These are phyloP conservation scores for Phytophthora quininea DNA, from an alignment of 352 stramenopile genomes.

Conservation along the genomic window DNA sequence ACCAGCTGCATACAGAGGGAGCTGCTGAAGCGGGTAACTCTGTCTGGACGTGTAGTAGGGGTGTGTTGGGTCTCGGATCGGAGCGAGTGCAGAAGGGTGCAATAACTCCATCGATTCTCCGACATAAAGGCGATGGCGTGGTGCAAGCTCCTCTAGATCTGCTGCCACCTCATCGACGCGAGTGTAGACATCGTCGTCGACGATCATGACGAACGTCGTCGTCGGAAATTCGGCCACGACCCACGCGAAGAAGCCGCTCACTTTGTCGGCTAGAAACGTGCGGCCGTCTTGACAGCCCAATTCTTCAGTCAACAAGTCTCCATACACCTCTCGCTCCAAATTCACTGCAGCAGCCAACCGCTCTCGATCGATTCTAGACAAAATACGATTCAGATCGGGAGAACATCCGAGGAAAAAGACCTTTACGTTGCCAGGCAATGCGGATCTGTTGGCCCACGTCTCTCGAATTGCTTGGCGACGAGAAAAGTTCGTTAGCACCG, in stretches of 20 bases:
- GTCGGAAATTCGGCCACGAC: background rate
- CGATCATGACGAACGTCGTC: slow-evolving; percentile 42
- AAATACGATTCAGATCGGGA: background rate
- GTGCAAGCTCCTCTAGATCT: background rate
- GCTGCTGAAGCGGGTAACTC: slow-evolving; percentile 26
- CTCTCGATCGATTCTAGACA: background rate
- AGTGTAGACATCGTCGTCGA: slow-evolving; percentile 41
- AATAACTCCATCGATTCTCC: slow-evolving; percentile 2
- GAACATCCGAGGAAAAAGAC: slow-evolving; percentile 37
- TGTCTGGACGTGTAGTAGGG: slow-evolving; percentile 35
- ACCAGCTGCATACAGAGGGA: slow-evolving; percentile 42
- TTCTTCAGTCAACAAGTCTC: slow-evolving; percentile 54
- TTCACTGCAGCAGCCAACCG: slow-evolving; percentile 10
- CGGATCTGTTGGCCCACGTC: slow-evolving; percentile 30
- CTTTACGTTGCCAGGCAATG: slow-evolving; percentile 11
- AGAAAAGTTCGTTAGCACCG: slow-evolving; percentile 29
- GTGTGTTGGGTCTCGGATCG: slow-evolving; percentile 25
- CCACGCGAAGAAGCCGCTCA: slow-evolving; percentile 49
- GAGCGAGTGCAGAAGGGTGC: slow-evolving; percentile 2
- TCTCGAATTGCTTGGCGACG: slow-evolving; percentile 45
- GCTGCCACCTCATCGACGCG: background rate
- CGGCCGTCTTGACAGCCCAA: slow-evolving; percentile 54
- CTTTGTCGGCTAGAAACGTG: slow-evolving; percentile 48
- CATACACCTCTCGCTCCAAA: slow-evolving; percentile 33
- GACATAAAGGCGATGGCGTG: background rate